Percentiles rank a stretch among this genome's conserved stretches.
Conservation (phyloP, 1,284 basidiomycete genomes). For the Fomitopsis schrenkii region DNA sequence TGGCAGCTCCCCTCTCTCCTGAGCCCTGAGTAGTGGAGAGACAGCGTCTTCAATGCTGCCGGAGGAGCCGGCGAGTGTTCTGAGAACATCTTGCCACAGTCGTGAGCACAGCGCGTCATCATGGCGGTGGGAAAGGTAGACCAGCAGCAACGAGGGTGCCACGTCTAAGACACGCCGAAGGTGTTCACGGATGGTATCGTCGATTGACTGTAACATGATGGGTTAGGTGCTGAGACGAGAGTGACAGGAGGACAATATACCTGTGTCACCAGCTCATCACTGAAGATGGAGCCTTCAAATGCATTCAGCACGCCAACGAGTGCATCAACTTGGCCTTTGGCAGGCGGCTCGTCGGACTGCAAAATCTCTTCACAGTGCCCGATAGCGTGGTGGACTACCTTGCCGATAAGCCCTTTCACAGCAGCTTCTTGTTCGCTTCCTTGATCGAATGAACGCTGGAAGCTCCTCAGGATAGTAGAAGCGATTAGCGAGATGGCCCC, state of each 20-base stretch:
- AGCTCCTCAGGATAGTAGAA: constrained; percentile 39
- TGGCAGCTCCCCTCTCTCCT: constrained; percentile 32
- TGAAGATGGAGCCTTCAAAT: constrained; percentile 40
- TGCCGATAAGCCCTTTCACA: constrained; percentile 18
- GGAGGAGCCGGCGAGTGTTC: constrained; percentile 28
- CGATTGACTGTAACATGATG: constrained; percentile 36
- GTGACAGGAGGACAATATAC: constrained; percentile 25
- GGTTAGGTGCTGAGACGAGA: not conserved
- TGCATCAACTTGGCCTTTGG: constrained; percentile 12
- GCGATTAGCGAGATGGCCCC: constrained; percentile 30
- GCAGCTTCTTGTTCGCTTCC: constrained; percentile 25
- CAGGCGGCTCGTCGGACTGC: constrained; percentile 11
- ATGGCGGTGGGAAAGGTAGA: constrained; percentile 43
- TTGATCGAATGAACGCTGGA: constrained; percentile 29
- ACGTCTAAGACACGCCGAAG: constrained; percentile 36
- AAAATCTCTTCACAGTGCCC: constrained; percentile 27
- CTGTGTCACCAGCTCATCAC: constrained; percentile 32
- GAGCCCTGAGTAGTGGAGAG: constrained; percentile 35
- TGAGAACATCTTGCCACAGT: constrained; percentile 45
- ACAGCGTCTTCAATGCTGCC: constrained; percentile 24
- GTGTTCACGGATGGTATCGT: constrained; percentile 37
- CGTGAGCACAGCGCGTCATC: constrained; percentile 28
- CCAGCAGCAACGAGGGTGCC: constrained; percentile 41
- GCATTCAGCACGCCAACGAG: constrained; percentile 36
- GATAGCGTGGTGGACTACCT: constrained; percentile 26